Conservation (phyloP, 2,329 filamentous ascomycete genomes). For the Gnomoniopsis sp. region DNA sequence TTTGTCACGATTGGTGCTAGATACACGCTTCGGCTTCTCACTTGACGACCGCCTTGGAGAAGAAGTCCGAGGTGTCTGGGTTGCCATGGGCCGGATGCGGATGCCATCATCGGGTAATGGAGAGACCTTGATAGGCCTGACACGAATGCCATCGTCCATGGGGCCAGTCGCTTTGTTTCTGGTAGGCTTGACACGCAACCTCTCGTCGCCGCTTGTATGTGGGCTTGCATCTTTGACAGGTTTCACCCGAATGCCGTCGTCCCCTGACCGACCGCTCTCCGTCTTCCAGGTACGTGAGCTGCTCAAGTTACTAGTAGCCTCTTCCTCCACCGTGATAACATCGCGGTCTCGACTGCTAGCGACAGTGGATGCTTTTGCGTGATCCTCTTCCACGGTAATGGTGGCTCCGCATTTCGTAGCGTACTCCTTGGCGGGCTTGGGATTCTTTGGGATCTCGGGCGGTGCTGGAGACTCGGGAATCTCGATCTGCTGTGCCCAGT, state of each 20-base stretch:
- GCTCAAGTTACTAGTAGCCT: constrained; percentile 10
- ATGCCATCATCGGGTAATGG: constrained; percentile 33
- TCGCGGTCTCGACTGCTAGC: constrained; percentile 16
- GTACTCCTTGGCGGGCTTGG: constrained; percentile 21
- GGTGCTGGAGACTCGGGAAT: constrained; percentile 38
- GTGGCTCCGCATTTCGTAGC: constrained; percentile 27
- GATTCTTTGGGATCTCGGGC: constrained; percentile 29
- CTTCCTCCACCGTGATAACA: constrained; percentile 19
- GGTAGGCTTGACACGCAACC: constrained; percentile 38
- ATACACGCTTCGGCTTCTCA: constrained; percentile 20
- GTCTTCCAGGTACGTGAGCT: constrained; percentile 9
- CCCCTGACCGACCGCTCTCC: constrained; percentile 10
- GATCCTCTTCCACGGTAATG: constrained; percentile 33
- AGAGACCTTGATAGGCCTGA: constrained; percentile 23
- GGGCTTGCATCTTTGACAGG: constrained; percentile 22
- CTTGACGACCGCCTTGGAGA: constrained; percentile 27
- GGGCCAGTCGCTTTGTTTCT: constrained; percentile 25
- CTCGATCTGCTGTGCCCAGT: constrained; percentile 58
- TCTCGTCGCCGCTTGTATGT: constrained; percentile 25
- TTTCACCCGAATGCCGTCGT: constrained; percentile 40
- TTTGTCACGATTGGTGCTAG: constrained; percentile 23
- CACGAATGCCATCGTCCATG: constrained; percentile 32
- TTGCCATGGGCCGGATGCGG: constrained; percentile 28
- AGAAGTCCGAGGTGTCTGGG: constrained; percentile 25
- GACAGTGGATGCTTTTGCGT: constrained; percentile 17